Evolutionary conservation across 257 asterid genomes (phyloP), one percentile per base, ranked within the genome.

Genomic region (Eustoma russellianum): DNA sequence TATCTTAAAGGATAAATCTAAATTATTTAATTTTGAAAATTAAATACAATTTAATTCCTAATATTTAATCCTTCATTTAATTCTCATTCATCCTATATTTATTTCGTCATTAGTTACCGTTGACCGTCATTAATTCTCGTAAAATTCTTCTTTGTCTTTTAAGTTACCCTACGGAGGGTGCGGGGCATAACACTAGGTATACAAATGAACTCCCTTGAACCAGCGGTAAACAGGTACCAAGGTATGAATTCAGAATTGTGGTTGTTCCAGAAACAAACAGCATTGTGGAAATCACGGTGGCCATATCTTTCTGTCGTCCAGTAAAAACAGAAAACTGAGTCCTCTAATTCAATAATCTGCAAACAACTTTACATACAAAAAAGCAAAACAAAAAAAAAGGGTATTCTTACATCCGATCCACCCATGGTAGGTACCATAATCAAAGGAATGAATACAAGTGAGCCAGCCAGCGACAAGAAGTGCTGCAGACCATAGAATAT

Each of bases 171-270:
- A n/a, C n/a, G n/a, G n/a, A n/a, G n/a, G n/a, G n/a, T n/a, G n/a
- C n/a, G n/a, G n/a, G n/a, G n/a, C n/a, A n/a, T n/a, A n/a, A n/a
- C n/a, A n/a, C n/a, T n/a, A n/a, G 77, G 75, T 79, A 88, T 60
- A 85, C 94, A 71, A 92, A 88, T 5, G 98, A 92, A 68, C 98
- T 88, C 74, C 98, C 98, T 73, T 92, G 98, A 70, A 92, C 94
- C 70, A 92, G 64, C 5, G 98, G 98, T 43, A 92, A 95, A 13
- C 97, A 88, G 56, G 95, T 85, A 56, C 95, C 98, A 61, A 92
- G 80, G 66, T 63, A 78, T 34, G 87, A 56, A 61, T 92, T 93
- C 67, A 92, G 61, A 74, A 88, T 69, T 9, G 97, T 87, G 56
- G 95, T 80, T 67, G 84, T 63, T 55, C 98, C 98, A 41, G 98